Evolutionary conservation across 1,139 yeast species (phyloP).

Genomic region (Magnusiomyces suaveolens): DNA sequence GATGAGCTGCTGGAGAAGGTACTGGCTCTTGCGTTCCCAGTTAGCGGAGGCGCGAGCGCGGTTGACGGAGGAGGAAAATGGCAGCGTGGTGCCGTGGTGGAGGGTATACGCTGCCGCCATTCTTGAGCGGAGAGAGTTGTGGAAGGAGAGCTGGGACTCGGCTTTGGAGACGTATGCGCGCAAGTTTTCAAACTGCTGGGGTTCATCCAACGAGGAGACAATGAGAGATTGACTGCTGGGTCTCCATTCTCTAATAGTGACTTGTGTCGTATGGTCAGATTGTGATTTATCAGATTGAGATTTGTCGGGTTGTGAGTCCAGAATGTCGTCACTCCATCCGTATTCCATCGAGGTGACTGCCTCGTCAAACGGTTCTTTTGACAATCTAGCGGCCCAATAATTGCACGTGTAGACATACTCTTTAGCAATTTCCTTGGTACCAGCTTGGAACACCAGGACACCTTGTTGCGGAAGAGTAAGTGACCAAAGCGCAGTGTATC

Average conservation of each 20-base stretch:
- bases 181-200: constrained; percentile 24
- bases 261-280: constrained; percentile 27
- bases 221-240: constrained; percentile 28
- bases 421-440: constrained; percentile 57
- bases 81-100: constrained; percentile 4
- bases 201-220: constrained; percentile 27
- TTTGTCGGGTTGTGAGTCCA: background rate
- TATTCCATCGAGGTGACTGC: constrained; percentile 65
- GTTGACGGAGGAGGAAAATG: constrained; percentile 15
- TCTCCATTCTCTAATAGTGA: constrained; percentile 27
- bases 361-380: constrained; percentile 58
- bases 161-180: constrained; percentile 23
- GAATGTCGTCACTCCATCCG: constrained; percentile 49
- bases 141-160: constrained; percentile 26
- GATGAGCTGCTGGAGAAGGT: constrained; percentile 27
- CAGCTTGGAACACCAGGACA: constrained; percentile 37
- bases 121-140: constrained; percentile 23
- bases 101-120: constrained; percentile 24
- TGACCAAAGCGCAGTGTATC: constrained; percentile 28
- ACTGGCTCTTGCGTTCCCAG: constrained; percentile 30
- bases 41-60: constrained; percentile 26
- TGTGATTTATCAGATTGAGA: background rate
- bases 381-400: constrained; percentile 79
- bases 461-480: constrained; percentile 32
- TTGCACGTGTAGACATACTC: constrained; percentile 70